Evolutionary conservation across 768 basidiomycete genomes (phyloP), one percentile per base, ranked within the genome.

Genomic region (Pleurotus platypus): DNA sequence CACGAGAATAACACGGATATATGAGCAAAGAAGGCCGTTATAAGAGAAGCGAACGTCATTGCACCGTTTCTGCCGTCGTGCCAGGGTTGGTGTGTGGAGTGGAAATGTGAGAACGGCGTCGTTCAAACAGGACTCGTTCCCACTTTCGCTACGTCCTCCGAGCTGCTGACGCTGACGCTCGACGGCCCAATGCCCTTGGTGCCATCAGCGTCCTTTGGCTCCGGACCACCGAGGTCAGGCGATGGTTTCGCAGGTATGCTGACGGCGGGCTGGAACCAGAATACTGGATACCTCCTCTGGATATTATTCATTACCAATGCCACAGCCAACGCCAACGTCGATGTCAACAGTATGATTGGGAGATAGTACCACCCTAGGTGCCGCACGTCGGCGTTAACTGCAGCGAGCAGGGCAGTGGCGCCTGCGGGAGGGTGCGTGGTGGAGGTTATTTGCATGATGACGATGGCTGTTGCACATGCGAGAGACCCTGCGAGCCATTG

Each of bases 341-440:
- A 78, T 4, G 77, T 75, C 4, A 85, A 71, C 9, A 84, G 69
- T 47, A 83, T 64, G 45, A 83, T 73, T 12, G 80, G 80, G 11
- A 85, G 69, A 57, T 80, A 78, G 61, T 81, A 78, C 82, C 81
- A 83, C 11, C 75, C 77, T 46, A 82, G 63, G n/a, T 66, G 60
- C 15, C 77, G 64, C 15, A 80, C 65, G 13, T 78, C 70, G 12
- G 69, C 58, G 61, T 75, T 76, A 24, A 78, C 64, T 2, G 77
- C 72, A 16, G 80, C 75, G 8, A 83, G 68, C 35, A 83, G 69
- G 18, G 82, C 80, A 1, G 81, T 82, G n/a, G 80, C 82, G 57
- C 82, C 83, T 50, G 80, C 81, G 18, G 83, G 82, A 2, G 82
- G 83, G 62, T 83, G 82, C 7, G 74, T 75, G 5, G 78, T 84